Evolutionary conservation across 345 rosid genomes (phyloP), one percentile per base, ranked within the genome.

Genomic region (Lepidium africanum): DNA sequence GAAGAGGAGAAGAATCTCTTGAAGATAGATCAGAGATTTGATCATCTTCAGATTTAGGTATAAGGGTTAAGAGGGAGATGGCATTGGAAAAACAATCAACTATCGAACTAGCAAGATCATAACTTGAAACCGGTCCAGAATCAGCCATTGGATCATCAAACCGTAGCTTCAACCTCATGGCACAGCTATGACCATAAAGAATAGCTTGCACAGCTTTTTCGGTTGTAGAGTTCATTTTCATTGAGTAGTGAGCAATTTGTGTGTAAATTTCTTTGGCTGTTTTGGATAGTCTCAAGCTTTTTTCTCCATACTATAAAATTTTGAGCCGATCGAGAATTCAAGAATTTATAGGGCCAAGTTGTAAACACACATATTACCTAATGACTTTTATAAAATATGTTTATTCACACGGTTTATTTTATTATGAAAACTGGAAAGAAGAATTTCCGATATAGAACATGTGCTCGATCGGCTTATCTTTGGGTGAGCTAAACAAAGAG

Each of bases 151-250:
- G 72, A 59, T 73, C 62, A 14, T 51, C 10, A 6, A 73, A 42
- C 36, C n/a, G 33, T 17, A 35, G 21, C 67, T 66, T 73, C 71
- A 73, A 66, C 49, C 17, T 46, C 56, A 11, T 50, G 40, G 77
- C 72, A 10, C 67, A 73, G 23, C 67, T 66, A 33, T 66, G 77
- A 7, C 77, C 77, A 51, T 66, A 58, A 53, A 59, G 9, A 13
- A 73, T 66, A 42, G 72, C 55, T 66, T 66, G 62, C 41, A 73
- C n/a, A 5, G 62, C 77, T 25, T 66, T 51, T 12, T 59, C 72
- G 6, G 51, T 16, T 9, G n/a, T 10, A 0, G 65, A 59, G 19
- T 36, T 66, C 62, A 65, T 73, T 25, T 58, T 45, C 14, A 23
- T 43, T 5, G 6, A 59, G 56, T 59, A 32, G 40, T 65, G 62